Percentiles rank a stretch among this genome's conserved stretches.
phyloP scores from a whole-genome alignment of 208 protist species.

The Entamoeba moshkovskii region DNA sequence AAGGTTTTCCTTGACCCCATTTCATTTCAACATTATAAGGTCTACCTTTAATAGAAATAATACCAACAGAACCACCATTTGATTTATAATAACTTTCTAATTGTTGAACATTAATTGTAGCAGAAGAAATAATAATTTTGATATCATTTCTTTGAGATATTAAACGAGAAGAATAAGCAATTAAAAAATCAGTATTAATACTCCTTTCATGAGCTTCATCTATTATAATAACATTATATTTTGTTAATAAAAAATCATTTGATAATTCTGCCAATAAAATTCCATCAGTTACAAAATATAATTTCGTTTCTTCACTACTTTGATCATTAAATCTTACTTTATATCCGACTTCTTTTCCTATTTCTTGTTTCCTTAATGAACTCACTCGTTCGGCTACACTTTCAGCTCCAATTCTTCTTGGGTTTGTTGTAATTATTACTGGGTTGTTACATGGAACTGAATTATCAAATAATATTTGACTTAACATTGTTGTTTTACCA shows the following conservation, averaged over 20 bases:
- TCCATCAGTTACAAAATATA: conserved; percentile 92
- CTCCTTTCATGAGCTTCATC: conserved; percentile 13
- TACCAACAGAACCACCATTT: conserved; percentile 32
- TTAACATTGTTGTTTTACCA: conserved; percentile 84
- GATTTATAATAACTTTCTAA: conserved; percentile 36
- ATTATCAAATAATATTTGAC: conserved; percentile 73
- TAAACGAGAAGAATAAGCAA: neutral
- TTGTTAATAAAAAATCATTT: conserved; percentile 55
- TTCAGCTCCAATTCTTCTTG: conserved; percentile 55
- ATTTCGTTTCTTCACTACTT: conserved; percentile 56
- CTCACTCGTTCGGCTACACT: conserved; percentile 53
- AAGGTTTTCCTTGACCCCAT: conserved; percentile 12
- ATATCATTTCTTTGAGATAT: neutral
- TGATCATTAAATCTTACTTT: conserved; percentile 86
- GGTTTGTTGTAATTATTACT: conserved; percentile 61
- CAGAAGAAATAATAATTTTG: neutral
- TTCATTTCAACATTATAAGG: neutral
- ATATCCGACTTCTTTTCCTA: conserved; percentile 77
- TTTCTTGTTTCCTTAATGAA: conserved; percentile 47
- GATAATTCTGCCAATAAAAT: conserved; percentile 90
- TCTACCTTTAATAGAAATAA: conserved; percentile 21
- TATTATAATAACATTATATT: conserved; percentile 25
- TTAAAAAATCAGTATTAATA: neutral
- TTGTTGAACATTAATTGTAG: neutral
- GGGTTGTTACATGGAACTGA: conserved; percentile 45